A percentile compares a stretch with the other conserved stretches of the same genome.
These are phyloP conservation scores for Chytriomyces sp. DNA, from an alignment of 192 early-diverging fungal species.

Conservation along the genomic window DNA sequence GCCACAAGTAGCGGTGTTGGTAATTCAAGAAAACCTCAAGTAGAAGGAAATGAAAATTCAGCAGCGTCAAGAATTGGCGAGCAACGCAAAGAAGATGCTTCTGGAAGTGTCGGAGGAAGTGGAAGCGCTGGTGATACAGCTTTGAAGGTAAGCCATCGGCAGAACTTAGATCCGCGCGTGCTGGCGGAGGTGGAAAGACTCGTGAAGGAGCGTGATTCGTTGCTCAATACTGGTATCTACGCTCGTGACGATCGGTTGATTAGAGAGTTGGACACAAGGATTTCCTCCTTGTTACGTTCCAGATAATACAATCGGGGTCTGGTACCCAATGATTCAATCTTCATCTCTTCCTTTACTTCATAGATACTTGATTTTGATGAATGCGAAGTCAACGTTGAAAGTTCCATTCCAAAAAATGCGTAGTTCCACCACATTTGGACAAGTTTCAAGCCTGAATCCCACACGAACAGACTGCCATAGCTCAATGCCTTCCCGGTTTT, in stretches of 20 bases:
- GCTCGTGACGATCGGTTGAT: constrained; percentile 46
- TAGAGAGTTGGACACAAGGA: constrained; percentile 49
- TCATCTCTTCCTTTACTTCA: too few relatives aligned
- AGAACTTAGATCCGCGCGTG: constrained; percentile 32
- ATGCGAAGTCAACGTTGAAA: constrained; percentile 1
- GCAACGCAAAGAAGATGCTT: neutral
- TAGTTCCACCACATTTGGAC: neutral
- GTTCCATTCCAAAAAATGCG: neutral
- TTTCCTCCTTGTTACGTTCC: too few relatives aligned
- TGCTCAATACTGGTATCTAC: constrained; percentile 50
- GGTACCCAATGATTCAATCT: too few relatives aligned
- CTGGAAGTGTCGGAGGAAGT: neutral
- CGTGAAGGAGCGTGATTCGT: constrained; percentile 42
- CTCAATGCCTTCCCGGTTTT: neutral
- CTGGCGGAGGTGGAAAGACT: constrained; percentile 46
- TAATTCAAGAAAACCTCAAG: neutral
- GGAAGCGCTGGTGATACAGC: neutral
- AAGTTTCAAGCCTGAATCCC: neutral
- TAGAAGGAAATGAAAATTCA: neutral
- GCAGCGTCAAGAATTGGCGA: too few relatives aligned
- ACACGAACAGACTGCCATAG: neutral
- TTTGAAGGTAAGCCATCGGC: neutral
- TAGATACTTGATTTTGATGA: too few relatives aligned
- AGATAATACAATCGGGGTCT: too few relatives aligned
- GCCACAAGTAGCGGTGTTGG: neutral